Percentiles rank a stretch among this genome's conserved stretches.
Evolutionary conservation across 2,329 filamentous ascomycete genomes (phyloP).

Genomic region (Aureobasidium musti): DNA sequence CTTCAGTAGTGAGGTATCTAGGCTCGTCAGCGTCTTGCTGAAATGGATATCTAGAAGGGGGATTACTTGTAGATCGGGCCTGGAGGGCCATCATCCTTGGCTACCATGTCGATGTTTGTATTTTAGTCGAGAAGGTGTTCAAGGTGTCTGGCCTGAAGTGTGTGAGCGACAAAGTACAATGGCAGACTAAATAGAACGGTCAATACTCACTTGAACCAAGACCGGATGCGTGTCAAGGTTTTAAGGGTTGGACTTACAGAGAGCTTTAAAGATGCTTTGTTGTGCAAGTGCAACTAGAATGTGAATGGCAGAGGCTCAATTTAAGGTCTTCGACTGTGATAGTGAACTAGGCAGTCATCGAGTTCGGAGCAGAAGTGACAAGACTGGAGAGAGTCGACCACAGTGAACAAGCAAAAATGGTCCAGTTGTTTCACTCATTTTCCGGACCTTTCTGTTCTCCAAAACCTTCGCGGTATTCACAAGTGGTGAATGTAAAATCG

Average conservation of each 20-base stretch:
- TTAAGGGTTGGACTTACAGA: not conserved
- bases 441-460: not conserved
- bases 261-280: not conserved
- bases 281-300: not conserved
- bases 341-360: not conserved
- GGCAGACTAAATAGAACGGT: not conserved
- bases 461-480: not conserved
- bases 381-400: not conserved
- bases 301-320: not conserved
- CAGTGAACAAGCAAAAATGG: not conserved
- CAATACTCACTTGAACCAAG: not conserved
- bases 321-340: not conserved
- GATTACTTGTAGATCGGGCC: not conserved
- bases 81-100: not conserved
- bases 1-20: slow-evolving; percentile 8
- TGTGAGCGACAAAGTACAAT: not conserved
- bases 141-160: not conserved
- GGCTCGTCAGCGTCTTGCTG: not conserved
- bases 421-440: not conserved
- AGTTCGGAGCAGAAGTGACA: not conserved
- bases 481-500: not conserved
- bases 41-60: not conserved
- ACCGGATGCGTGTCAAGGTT: not conserved
- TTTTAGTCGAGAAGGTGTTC: not conserved
- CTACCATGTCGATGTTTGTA: not conserved